phyloP scores from a whole-genome alignment of 2,329 filamentous ascomycete genomes.

The Coniochaeta sp. region DNA sequence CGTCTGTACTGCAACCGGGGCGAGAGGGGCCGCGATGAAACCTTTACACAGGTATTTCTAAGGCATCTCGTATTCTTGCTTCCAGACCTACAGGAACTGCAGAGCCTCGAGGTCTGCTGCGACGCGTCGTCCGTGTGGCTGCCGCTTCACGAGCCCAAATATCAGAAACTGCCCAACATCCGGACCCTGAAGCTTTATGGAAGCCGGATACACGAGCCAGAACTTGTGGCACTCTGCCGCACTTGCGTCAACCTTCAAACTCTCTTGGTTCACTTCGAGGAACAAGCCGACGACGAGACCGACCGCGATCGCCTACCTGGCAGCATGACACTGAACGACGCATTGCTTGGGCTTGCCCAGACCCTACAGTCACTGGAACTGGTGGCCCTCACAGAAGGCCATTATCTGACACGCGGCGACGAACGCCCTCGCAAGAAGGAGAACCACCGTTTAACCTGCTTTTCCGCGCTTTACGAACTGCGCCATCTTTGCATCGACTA shows the following conservation, averaged over 20 bases:
- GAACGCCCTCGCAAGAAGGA: conserved; percentile 19
- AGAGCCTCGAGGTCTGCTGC: conserved; percentile 18
- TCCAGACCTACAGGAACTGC: conserved; percentile 10
- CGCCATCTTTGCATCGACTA: conserved; percentile 17
- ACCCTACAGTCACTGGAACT: conserved; percentile 15
- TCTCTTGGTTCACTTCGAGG: conserved; percentile 19
- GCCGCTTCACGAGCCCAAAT: not conserved
- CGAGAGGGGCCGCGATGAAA: conserved; percentile 10
- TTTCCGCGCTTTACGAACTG: conserved; percentile 13
- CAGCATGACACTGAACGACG: conserved; percentile 17
- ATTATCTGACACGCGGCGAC: conserved; percentile 18
- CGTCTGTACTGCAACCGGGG: conserved; percentile 20
- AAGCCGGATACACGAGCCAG: conserved; percentile 18
- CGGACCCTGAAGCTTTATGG: conserved; percentile 18
- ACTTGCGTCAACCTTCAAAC: conserved; percentile 16
- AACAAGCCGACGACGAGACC: conserved; percentile 13
- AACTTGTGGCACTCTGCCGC: conserved; percentile 15
- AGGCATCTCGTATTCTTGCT: conserved; percentile 13
- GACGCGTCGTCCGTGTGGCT: conserved; percentile 7
- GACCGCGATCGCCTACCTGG: conserved; percentile 16
- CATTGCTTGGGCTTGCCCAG: conserved; percentile 11
- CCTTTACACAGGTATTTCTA: conserved; percentile 13
- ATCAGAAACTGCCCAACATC: conserved; percentile 14
- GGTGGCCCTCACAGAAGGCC: conserved; percentile 14
- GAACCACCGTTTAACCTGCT: conserved; percentile 19